A percentile compares a stretch with the other conserved stretches of the same genome.
phyloP scores from a whole-genome alignment of 139 green algal genomes.

The Deuterostichococcus epilithicus region DNA sequence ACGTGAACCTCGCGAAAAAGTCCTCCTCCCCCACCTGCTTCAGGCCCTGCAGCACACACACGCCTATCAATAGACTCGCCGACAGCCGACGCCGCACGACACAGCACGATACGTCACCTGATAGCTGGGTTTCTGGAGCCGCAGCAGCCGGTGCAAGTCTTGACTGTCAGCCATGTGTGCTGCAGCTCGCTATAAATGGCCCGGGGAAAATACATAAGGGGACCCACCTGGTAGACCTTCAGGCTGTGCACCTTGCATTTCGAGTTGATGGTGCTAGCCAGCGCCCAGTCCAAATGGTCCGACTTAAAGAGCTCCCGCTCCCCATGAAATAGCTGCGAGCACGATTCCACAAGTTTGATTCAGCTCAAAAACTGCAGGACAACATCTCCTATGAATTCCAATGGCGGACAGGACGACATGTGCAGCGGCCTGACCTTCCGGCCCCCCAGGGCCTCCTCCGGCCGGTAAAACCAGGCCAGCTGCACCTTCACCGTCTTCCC shows the following conservation, averaged over 20 bases:
- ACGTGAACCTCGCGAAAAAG: slow-evolving; percentile 71
- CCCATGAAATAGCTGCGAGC: slow-evolving; percentile 62
- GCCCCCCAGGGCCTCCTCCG: slow-evolving; percentile 67
- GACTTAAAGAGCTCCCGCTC: slow-evolving; percentile 72
- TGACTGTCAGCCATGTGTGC: too few relatives aligned
- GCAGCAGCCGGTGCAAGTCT: too few relatives aligned
- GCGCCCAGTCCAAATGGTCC: slow-evolving; percentile 56
- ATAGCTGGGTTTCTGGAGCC: too few relatives aligned
- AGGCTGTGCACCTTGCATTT: slow-evolving; percentile 64
- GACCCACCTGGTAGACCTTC: slow-evolving; percentile 48
- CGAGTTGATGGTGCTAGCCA: slow-evolving; percentile 40
- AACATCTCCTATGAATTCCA: neutral
- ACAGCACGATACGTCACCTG: neutral
- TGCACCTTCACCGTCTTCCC: slow-evolving; percentile 19
- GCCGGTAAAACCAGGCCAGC: slow-evolving; percentile 77
- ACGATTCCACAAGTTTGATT: neutral
- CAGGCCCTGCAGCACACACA: slow-evolving; percentile 21
- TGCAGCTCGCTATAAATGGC: too few relatives aligned
- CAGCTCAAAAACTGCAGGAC: slow-evolving; percentile 5
- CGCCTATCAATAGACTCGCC: too few relatives aligned
- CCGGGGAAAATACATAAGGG: neutral
- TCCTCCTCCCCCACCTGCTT: slow-evolving; percentile 40
- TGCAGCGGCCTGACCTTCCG: slow-evolving; percentile 44
- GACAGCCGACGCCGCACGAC: too few relatives aligned
- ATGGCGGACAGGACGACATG: neutral